Conservation (phyloP, 108 stramenopile genomes). For the Skeletonema menzelii region DNA sequence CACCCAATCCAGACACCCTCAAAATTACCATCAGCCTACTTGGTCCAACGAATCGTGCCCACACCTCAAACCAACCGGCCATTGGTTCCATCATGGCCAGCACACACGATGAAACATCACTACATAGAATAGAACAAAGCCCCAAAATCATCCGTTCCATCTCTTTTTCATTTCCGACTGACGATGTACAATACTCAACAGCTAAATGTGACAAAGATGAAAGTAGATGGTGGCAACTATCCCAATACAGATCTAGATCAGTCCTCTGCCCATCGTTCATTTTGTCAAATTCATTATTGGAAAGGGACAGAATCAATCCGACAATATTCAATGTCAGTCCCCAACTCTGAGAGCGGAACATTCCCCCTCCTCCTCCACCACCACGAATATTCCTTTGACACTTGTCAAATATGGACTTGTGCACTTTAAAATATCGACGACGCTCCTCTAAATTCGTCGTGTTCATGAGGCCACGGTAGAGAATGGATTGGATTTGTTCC, state of each 20-base stretch:
- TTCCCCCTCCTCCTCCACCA: constrained; percentile 2
- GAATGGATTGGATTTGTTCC: constrained; percentile 27
- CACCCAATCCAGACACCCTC: constrained; percentile 31
- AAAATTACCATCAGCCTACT: constrained; percentile 19
- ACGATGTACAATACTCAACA: constrained; percentile 25
- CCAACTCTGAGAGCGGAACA: constrained; percentile 19
- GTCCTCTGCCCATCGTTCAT: background rate
- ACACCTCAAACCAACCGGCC: constrained; percentile 42
- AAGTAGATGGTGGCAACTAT: constrained; percentile 11
- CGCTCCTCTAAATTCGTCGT: background rate
- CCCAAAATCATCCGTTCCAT: constrained; percentile 41
- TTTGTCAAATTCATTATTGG: background rate
- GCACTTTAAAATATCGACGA: constrained; percentile 26
- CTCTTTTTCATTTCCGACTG: constrained; percentile 34
- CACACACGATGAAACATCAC: constrained; percentile 10
- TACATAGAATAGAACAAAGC: constrained; percentile 14
- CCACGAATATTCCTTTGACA: background rate
- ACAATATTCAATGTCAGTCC: constrained; percentile 37
- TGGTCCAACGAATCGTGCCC: constrained; percentile 37
- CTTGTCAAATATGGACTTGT: constrained; percentile 25
- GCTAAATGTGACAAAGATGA: constrained; percentile 14
- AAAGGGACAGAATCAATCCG: constrained; percentile 14
- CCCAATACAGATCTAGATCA: constrained; percentile 35
- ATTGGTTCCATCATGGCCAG: constrained; percentile 29
- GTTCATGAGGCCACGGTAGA: constrained; percentile 25